A percentile compares a stretch with the other conserved stretches of the same genome.
phyloP scores from a whole-genome alignment of 768 basidiomycete species.

The Leccinum imitatum region DNA sequence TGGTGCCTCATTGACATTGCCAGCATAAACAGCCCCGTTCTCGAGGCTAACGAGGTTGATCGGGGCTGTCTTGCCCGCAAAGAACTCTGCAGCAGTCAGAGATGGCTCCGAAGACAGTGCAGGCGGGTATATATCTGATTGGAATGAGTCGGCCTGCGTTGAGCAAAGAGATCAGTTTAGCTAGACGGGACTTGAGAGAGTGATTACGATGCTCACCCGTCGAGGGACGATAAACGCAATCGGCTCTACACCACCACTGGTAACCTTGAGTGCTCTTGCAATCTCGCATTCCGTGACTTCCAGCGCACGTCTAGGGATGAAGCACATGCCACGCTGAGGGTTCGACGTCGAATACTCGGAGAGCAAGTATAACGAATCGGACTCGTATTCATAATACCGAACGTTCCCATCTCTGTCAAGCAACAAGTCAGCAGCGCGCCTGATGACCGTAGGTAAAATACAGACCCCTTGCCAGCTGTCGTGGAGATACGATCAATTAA shows the following conservation, averaged over 20 bases:
- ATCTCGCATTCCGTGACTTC: conserved; percentile 93
- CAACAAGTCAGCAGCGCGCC: conserved; percentile 2
- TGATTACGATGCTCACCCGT: conserved; percentile 52
- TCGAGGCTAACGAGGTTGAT: conserved; percentile 81
- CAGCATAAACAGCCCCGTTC: conserved; percentile 50
- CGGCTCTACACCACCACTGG: conserved; percentile 73
- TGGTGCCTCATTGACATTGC: conserved; percentile 23
- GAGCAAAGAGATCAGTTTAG: background rate
- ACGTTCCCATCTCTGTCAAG: conserved; percentile 85
- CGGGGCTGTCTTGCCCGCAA: conserved; percentile 77
- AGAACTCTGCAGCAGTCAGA: conserved; percentile 81
- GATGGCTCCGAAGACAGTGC: conserved; percentile 82
- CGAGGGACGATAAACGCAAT: conserved; percentile 95
- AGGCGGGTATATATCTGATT: conserved; percentile 95
- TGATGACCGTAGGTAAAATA: conserved; percentile 1
- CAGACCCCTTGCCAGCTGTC: conserved; percentile 83
- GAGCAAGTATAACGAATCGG: conserved; percentile 72
- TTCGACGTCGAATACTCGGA: conserved; percentile 87
- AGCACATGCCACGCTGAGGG: conserved; percentile 96
- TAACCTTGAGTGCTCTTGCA: conserved; percentile 89
- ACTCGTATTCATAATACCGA: conserved; percentile 95
- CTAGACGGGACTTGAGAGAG: background rate
- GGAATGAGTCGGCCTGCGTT: conserved; percentile 86
- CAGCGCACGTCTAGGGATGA: conserved; percentile 90
- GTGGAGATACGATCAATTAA: background rate